Base-by-base conservation (phyloP, 1,284 basidiomycete genomes). In the Irpex sp. region DNA sequence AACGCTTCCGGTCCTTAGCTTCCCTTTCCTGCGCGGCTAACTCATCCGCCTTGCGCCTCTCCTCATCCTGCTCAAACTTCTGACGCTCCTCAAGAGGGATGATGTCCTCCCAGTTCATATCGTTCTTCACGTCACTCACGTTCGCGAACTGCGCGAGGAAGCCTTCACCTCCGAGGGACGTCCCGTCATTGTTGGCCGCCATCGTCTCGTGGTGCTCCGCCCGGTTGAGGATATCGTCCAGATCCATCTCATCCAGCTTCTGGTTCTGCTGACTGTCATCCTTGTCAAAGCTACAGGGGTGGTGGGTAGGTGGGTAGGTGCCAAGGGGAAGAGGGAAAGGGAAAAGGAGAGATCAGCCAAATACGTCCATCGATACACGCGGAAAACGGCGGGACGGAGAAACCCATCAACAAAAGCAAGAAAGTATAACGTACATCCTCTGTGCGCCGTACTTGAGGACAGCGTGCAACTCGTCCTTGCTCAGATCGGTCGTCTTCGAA, bases 361-460 rank as follows among this genome's bases (percentile, higher is more conserved):
- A 61, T 15, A 15, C 26, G 6, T 35, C 53, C 51, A 59, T 61
- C 61, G 61, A 62, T 60, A 60, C 58, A 56, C 39, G 57, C 21
- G 31, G 59, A 62, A 61, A 43, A 59, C 64, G 47, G 19, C 26
- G 58, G 61, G 61, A 36, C 57, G 64, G 46, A 58, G 51, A 17
- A 19, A n/a, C 6, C 11, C 49, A 50, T 11, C 13, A 50, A 63
- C 33, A 77, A 26, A n/a, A n/a, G n/a, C 26, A 26, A 26, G 26
- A 26, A 26, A 26, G 26, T 26, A 26, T 26, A 26, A 26, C 87
- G 69, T 69, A 93, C 93, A 99, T 96, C 79, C 93, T 98, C 76
- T 96, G 95, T 7, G 97, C 97, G 61, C 97, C 97, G 75, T 98
- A 99, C 79, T 99, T 99, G 76, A 99, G 86, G 63, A 99, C 98